Percentiles rank a stretch among this genome's conserved stretches.
These are phyloP conservation scores for Hemisphaericaspora xylofermentans DNA, from an alignment of 1,139 yeast genomes.

Conservation along the genomic window DNA sequence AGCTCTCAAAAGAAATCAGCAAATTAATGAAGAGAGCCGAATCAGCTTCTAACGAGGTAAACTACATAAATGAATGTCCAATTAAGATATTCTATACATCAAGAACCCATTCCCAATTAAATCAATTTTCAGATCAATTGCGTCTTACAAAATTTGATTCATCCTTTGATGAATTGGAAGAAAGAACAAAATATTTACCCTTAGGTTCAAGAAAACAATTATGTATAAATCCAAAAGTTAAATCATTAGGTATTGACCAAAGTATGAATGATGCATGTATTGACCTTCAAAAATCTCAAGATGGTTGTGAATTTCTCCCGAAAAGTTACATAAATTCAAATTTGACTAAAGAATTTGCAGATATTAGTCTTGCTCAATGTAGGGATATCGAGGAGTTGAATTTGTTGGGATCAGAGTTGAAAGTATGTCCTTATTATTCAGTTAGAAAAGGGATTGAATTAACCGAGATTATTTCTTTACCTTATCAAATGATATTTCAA, in stretches of 20 bases:
- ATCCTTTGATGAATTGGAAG: constrained; percentile 43
- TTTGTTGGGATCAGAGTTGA: constrained; percentile 53
- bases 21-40: constrained; percentile 40
- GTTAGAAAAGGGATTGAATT: constrained; percentile 54
- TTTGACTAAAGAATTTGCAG: constrained; percentile 51
- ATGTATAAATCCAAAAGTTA: constrained; percentile 70
- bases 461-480: constrained; percentile 78
- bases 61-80: constrained; percentile 34
- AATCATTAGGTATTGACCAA: constrained; percentile 46
- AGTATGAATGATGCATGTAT: constrained; percentile 79
- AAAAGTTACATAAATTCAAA: constrained; percentile 32
- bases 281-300: constrained; percentile 56
- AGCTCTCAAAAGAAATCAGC: constrained; percentile 45
- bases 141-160: constrained; percentile 64
- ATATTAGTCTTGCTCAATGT: constrained; percentile 57
- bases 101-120: constrained; percentile 87
- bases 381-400: constrained; percentile 85
- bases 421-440: constrained; percentile 83
- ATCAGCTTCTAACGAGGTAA: constrained; percentile 13
- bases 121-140: constrained; percentile 78
- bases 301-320: constrained; percentile 54
- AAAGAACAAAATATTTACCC: constrained; percentile 58
- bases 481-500: constrained; percentile 78
- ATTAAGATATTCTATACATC: constrained; percentile 65
- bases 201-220: constrained; percentile 84